These are phyloP conservation scores for Mariannaea elegans DNA, from an alignment of 2,329 filamentous ascomycete genomes.

Conservation along the genomic window DNA sequence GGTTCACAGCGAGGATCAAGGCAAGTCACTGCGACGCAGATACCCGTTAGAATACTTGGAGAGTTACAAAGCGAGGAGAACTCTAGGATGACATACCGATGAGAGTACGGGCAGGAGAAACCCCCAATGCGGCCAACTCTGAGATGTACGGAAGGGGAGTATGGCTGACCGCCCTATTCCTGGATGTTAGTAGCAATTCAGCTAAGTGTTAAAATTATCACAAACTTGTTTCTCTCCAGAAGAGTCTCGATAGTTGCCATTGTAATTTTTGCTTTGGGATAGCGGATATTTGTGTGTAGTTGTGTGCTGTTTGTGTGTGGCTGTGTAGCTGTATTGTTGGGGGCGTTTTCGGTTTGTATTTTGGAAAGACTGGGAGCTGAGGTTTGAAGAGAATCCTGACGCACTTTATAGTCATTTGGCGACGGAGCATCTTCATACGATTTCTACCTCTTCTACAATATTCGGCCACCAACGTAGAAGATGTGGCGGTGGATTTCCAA, in stretches of 20 bases:
- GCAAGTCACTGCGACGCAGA: slow-evolving; percentile 8
- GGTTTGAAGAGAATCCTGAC: neutral
- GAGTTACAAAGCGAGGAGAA: no score
- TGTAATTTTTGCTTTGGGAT: neutral
- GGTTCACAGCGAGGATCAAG: slow-evolving; percentile 15
- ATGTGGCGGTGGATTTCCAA: neutral
- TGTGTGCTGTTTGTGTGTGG: neutral
- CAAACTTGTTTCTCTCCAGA: slow-evolving; percentile 18
- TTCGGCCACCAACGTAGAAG: neutral
- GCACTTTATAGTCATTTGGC: slow-evolving; percentile 11
- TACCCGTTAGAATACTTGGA: neutral
- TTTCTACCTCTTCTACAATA: neutral
- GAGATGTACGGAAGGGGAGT: slow-evolving; percentile 14
- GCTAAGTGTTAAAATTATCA: neutral
- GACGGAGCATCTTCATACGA: no score
- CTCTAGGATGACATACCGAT: neutral
- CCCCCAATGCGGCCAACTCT: neutral
- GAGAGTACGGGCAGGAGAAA: neutral
- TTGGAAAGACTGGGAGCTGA: neutral
- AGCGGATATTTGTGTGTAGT: neutral
- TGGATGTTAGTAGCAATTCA: neutral
- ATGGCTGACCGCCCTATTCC: neutral
- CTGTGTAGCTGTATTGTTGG: no score
- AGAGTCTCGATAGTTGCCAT: slow-evolving; percentile 9
- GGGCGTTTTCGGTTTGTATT: neutral